These are phyloP conservation scores for Zhuliangozyma parablackwelliae DNA, from an alignment of 1,139 yeast species.

Conservation along the genomic window DNA sequence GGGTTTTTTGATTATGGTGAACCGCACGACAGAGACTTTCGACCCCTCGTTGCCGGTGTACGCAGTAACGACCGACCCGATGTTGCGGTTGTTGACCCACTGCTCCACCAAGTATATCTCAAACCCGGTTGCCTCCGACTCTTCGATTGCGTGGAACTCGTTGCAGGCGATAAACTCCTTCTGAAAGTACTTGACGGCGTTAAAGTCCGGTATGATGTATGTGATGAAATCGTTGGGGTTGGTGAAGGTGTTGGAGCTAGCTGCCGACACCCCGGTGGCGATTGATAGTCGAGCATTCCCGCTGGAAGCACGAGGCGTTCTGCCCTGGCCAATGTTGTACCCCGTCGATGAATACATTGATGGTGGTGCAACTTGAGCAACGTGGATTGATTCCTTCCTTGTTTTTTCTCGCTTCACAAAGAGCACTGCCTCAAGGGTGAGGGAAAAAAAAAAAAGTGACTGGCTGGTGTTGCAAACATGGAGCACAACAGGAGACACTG, in stretches of 20 bases:
- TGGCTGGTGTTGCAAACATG: too few relatives aligned
- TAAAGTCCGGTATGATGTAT: conserved; percentile 47
- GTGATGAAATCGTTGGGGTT: conserved; percentile 31
- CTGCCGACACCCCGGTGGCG: conserved; percentile 2
- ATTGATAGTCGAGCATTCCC: too few relatives aligned
- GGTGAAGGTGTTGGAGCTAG: conserved; percentile 2
- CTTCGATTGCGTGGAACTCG: conserved; percentile 38
- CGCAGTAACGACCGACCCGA: conserved; percentile 67
- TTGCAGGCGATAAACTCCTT: conserved; percentile 33
- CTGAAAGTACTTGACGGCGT: conserved; percentile 46
- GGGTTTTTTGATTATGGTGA: conserved; percentile 55
- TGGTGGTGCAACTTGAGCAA: too few relatives aligned
- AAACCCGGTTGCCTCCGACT: conserved; percentile 58
- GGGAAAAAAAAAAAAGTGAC: too few relatives aligned
- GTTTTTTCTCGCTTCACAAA: too few relatives aligned
- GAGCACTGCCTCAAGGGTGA: too few relatives aligned
- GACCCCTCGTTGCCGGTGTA: conserved; percentile 79
- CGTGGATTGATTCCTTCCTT: too few relatives aligned
- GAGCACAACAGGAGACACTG: too few relatives aligned
- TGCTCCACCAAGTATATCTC: conserved; percentile 91
- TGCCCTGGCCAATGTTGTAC: too few relatives aligned
- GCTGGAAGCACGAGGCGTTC: too few relatives aligned
- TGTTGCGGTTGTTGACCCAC: conserved; percentile 75
- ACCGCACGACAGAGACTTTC: conserved; percentile 53
- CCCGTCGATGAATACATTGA: too few relatives aligned